A percentile compares a stretch with the other conserved stretches of the same genome.
Evolutionary conservation across 139 green algal species (phyloP).

Genomic region (Pleodorina starrii): DNA sequence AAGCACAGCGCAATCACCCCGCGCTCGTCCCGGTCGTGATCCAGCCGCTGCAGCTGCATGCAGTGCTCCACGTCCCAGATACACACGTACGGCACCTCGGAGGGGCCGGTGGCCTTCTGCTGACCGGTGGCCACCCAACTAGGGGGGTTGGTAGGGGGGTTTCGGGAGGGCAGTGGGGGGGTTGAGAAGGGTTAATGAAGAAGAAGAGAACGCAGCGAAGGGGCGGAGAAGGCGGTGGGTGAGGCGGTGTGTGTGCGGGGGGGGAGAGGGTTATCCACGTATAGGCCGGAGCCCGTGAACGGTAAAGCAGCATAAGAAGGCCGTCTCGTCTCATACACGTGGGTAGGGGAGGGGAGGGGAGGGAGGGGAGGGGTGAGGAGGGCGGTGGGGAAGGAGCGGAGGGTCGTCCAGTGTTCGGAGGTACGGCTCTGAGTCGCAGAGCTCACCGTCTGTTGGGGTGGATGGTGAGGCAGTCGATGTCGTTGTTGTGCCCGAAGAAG

Average conservation of each 20-base stretch:
- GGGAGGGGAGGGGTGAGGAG: neutral
- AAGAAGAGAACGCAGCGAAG: no score
- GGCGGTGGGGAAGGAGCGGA: neutral
- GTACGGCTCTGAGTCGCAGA: neutral
- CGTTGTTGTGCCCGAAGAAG: constrained; percentile 80
- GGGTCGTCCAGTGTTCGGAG: no score
- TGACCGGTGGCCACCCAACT: constrained; percentile 76
- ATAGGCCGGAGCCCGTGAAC: no score
- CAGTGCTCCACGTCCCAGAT: constrained; percentile 72
- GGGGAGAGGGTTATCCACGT: no score
- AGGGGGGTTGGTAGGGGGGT: neutral
- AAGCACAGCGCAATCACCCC: constrained; percentile 45
- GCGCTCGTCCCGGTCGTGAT: constrained; percentile 60
- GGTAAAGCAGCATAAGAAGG: no score
- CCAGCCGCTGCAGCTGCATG: constrained; percentile 70
- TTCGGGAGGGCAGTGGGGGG: neutral
- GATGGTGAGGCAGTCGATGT: constrained; percentile 65
- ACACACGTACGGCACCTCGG: constrained; percentile 65
- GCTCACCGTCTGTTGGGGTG: constrained; percentile 53
- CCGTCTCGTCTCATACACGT: no score
- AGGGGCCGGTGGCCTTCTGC: constrained; percentile 60
- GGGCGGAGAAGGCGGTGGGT: no score
- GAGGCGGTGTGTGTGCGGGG: no score
- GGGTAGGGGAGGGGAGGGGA: neutral
- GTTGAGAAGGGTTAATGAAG: no score